A percentile compares a stretch with the other conserved stretches of the same genome.
Conservation (phyloP, 805 yeast species). For the Barnettozyma sp. region DNA sequence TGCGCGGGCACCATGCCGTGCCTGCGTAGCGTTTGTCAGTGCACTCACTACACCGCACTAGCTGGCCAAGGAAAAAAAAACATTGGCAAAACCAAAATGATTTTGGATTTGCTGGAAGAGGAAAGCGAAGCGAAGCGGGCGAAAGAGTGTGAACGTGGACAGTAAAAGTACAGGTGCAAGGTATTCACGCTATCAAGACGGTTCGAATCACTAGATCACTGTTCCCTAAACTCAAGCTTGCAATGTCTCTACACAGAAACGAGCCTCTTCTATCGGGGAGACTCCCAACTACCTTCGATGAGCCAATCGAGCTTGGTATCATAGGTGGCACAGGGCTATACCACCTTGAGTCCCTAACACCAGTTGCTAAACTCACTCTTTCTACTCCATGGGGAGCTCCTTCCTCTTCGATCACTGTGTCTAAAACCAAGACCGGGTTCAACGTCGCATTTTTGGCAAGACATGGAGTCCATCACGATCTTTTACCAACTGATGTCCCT, state of each 20-base stretch:
- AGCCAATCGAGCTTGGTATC: constrained; percentile 74
- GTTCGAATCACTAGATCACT: constrained; percentile 10
- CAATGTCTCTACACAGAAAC: constrained; percentile 26
- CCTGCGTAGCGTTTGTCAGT: no score
- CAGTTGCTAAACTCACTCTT: constrained; percentile 76
- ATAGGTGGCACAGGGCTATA: constrained; percentile 99
- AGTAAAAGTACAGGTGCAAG: no score
- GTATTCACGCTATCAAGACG: neutral
- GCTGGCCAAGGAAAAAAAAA: no score
- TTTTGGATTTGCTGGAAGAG: no score
- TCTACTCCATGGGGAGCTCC: constrained; percentile 98
- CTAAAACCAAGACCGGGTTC: constrained; percentile 68
- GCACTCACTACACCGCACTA: no score
- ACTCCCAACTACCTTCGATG: constrained; percentile 46
- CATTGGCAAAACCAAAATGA: no score
- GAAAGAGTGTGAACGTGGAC: no score
- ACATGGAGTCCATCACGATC: constrained; percentile 88
- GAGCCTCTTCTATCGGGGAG: constrained; percentile 11
- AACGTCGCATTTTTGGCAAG: constrained; percentile 92
- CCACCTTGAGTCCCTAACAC: constrained; percentile 71
- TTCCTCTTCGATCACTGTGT: constrained; percentile 86
- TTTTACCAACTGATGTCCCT: constrained; percentile 89
- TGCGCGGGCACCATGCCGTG: no score
- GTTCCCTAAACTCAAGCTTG: constrained; percentile 5
- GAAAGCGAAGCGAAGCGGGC: no score